Evolutionary conservation across 352 stramenopile genomes (phyloP).

Genomic region (Albugo laibachii): DNA sequence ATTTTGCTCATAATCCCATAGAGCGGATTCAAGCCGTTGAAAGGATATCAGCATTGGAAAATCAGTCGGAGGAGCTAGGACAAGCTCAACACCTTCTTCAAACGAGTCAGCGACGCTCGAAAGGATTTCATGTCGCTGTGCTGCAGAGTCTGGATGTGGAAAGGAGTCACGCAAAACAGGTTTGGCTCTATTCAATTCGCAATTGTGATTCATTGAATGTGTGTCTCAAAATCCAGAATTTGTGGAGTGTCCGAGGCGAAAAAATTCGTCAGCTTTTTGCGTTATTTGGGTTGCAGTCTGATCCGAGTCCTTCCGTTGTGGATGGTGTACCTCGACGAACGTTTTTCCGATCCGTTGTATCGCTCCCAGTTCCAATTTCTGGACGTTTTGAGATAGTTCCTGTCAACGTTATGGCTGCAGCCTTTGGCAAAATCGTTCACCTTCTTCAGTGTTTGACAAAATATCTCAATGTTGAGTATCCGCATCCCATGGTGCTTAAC

Average conservation of each 20-base stretch:
- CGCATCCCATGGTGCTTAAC: conserved; percentile 70
- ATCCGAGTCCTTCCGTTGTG: background rate
- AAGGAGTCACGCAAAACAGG: conserved; percentile 29
- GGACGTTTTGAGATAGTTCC: conserved; percentile 49
- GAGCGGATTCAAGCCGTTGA: background rate
- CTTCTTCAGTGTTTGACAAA: conserved; percentile 44
- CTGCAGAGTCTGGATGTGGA: conserved; percentile 51
- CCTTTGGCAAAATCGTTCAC: conserved; percentile 55
- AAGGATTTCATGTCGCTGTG: conserved; percentile 24
- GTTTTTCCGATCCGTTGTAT: conserved; percentile 40
- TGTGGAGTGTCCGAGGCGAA: conserved; percentile 33
- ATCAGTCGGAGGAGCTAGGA: background rate
- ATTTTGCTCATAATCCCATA: background rate
- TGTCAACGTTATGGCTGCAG: conserved; percentile 47
- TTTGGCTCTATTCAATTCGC: background rate
- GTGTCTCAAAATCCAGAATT: conserved; percentile 18
- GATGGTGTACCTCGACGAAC: conserved; percentile 4
- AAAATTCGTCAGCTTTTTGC: conserved; percentile 48
- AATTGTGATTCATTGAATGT: background rate
- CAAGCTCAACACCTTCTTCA: background rate
- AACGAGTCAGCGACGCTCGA: background rate
- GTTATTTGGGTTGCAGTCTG: conserved; percentile 20
- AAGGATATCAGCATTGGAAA: background rate
- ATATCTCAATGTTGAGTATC: conserved; percentile 48
- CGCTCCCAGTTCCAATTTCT: conserved; percentile 46